Evolutionary conservation across 306 rosid species (phyloP).

Genomic region (Comarum palustre): DNA sequence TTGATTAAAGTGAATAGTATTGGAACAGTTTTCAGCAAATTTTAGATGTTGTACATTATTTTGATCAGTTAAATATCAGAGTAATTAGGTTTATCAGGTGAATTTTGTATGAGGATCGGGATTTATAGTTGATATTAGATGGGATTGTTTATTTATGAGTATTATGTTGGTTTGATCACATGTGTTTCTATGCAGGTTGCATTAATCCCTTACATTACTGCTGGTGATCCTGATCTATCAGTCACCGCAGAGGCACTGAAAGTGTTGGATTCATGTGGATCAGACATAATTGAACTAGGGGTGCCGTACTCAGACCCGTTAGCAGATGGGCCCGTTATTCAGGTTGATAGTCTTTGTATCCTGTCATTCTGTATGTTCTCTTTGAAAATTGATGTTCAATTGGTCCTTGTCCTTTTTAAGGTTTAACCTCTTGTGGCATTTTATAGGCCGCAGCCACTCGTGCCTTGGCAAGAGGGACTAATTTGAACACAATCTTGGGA

Average conservation of each 20-base stretch:
- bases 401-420: background rate
- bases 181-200: slow-evolving; percentile 62
- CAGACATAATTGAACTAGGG: slow-evolving; percentile 90
- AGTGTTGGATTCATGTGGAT: slow-evolving; percentile 77
- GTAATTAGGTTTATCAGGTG: background rate
- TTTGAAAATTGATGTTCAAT: background rate
- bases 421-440: slow-evolving; percentile 20
- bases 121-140: background rate
- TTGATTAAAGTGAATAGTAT: background rate
- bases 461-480: slow-evolving; percentile 78
- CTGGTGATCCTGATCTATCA: slow-evolving; percentile 94
- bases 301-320: slow-evolving; percentile 94
- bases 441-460: slow-evolving; percentile 91
- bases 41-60: background rate
- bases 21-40: background rate
- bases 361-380: background rate
- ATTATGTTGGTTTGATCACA: slow-evolving; percentile 23
- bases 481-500: slow-evolving; percentile 53
- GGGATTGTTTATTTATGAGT: background rate
- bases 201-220: slow-evolving; percentile 80
- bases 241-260: slow-evolving; percentile 87
- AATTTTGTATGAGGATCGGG: background rate
- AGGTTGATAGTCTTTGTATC: slow-evolving; percentile 43
- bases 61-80: background rate
- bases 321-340: slow-evolving; percentile 99